These are phyloP conservation scores for Bonia amplexicaulis DNA, from an alignment of 176 grass and related monocot species.

Conservation along the genomic window DNA sequence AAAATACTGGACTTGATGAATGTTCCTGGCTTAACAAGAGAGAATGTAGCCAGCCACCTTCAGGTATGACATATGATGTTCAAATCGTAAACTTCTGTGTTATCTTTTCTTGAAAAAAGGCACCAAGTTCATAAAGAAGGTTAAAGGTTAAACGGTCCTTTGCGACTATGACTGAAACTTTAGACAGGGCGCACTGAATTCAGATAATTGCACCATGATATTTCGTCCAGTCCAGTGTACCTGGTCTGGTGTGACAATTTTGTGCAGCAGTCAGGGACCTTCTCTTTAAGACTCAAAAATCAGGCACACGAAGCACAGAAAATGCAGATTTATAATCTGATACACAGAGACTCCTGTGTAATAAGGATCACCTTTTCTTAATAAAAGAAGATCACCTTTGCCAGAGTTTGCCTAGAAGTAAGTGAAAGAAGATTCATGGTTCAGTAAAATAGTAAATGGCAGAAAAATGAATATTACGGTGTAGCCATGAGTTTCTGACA, in stretches of 20 bases:
- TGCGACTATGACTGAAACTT: background rate
- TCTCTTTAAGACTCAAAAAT: background rate
- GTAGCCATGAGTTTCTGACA: background rate
- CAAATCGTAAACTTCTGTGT: background rate
- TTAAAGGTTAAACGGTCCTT: background rate
- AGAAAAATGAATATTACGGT: background rate
- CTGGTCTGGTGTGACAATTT: background rate
- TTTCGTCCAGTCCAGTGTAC: background rate
- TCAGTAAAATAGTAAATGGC: background rate
- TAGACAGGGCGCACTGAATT: background rate
- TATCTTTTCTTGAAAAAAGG: background rate
- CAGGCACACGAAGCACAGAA: background rate
- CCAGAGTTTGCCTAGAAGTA: slow-evolving; percentile 12
- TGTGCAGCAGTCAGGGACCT: background rate
- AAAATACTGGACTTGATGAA: slow-evolving; percentile 99
- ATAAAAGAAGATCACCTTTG: background rate
- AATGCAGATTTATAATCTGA: background rate
- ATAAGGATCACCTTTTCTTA: background rate
- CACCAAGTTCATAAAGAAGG: background rate
- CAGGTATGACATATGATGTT: slow-evolving; percentile 62
- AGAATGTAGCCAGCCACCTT: slow-evolving; percentile 99
- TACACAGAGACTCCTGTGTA: background rate
- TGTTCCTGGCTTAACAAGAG: slow-evolving; percentile 87
- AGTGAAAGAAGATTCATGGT: slow-evolving; percentile 17
- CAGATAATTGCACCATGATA: background rate